Percentiles rank a stretch among this genome's conserved stretches.
phyloP scores from a whole-genome alignment of 768 basidiomycete species.

The Mycena galericulata region DNA sequence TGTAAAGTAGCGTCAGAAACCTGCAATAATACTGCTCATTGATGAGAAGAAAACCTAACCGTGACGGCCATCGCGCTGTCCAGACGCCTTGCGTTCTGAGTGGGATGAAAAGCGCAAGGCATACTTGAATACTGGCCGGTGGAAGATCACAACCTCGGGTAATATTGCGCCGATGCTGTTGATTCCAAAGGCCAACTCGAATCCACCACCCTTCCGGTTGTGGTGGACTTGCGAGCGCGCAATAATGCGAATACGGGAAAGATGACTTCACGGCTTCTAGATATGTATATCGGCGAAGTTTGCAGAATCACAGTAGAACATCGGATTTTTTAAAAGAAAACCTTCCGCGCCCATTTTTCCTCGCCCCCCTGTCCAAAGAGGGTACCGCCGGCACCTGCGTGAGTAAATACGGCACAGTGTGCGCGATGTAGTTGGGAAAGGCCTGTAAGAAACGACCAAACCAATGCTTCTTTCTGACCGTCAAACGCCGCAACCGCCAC shows the following conservation, averaged over 20 bases:
- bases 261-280: neutral
- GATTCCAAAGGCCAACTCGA: slow-evolving; percentile 6
- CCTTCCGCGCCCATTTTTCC: no score
- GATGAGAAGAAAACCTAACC: slow-evolving; percentile 38
- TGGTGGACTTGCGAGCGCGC: slow-evolving; percentile 1
- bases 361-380: no score
- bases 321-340: no score
- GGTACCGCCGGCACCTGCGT: no score
- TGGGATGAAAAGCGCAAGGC: slow-evolving; percentile 12
- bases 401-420: no score
- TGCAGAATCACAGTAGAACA: no score
- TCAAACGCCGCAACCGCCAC: no score
- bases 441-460: no score
- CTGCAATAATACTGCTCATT: slow-evolving; percentile 42
- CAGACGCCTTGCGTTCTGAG: slow-evolving; percentile 26
- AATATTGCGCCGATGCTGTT: slow-evolving; percentile 11
- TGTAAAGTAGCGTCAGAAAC: slow-evolving; percentile 30
- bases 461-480: no score
- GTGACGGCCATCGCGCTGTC: slow-evolving; percentile 39
- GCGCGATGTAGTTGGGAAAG: no score
- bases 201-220: neutral
- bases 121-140: slow-evolving; percentile 9
- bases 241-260: no score
- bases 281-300: no score
- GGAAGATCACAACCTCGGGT: slow-evolving; percentile 11